These are phyloP conservation scores for Sordaria brevicollis DNA, from an alignment of 495 filamentous ascomycete species.

Conservation along the genomic window DNA sequence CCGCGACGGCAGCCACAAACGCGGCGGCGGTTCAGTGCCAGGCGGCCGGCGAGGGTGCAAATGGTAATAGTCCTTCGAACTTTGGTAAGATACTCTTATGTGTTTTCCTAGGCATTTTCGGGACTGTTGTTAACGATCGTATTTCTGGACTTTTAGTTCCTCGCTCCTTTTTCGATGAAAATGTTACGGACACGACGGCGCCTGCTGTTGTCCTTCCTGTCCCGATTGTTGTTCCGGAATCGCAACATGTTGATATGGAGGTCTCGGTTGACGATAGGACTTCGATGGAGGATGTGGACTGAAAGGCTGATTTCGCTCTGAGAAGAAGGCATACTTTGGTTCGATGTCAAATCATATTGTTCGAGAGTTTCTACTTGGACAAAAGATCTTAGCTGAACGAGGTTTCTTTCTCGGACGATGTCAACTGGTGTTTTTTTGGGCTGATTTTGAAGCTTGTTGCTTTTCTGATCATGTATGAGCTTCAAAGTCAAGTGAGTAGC, in stretches of 20 bases:
- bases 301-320: not conserved
- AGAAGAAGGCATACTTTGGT: not conserved
- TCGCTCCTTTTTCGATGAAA: not conserved
- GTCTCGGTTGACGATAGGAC: not conserved
- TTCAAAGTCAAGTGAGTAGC: not conserved
- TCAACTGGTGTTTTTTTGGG: too few species aligned
- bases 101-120: not conserved
- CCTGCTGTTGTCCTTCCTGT: not conserved
- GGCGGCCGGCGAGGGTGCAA: not conserved
- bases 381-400: not conserved
- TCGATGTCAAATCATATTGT: not conserved
- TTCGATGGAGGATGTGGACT: not conserved
- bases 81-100: not conserved
- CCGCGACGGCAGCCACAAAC: slow-evolving; percentile 10
- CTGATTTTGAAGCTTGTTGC: too few species aligned
- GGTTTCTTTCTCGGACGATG: not conserved
- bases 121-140: not conserved
- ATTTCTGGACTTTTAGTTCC: not conserved
- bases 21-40: slow-evolving; percentile 2
- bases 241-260: not conserved
- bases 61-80: not conserved
- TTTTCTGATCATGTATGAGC: too few species aligned
- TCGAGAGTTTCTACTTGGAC: not conserved
- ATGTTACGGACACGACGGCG: not conserved
- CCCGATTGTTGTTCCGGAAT: not conserved